Base-by-base conservation (phyloP, 1,284 basidiomycete species). In the Ustilago tritici region DNA sequence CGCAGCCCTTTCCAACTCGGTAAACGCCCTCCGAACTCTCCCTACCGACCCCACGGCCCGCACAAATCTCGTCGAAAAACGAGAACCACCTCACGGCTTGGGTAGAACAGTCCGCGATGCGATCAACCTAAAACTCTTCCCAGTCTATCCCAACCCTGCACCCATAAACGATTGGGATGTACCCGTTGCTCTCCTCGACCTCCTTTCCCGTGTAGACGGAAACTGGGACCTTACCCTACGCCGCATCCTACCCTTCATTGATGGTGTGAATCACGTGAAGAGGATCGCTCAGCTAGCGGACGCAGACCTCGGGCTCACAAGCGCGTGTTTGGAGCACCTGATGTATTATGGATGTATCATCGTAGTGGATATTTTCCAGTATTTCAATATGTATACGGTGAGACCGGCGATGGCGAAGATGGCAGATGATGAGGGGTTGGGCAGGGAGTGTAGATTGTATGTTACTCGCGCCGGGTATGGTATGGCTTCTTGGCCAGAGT, bases 171-270 rank as follows among this genome's bases (percentile, higher is more conserved):
- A 98, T 82, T 99, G 96, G 95, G 92, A 94, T 87, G 97, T 99
- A 0, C 97, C 96, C 1, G 89, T 99, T 11, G 91, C 95, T 0
- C 89, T 99, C 9, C 93, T 97, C 65, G 92, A 94, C 80, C 88
- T 99, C 40, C 88, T 90, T 1, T 92, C 91, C 74, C 89, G 94
- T 65, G 90, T 92, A 55, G 93, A 96, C 78, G 91, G 91, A 36
- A 96, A 95, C 80, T 99, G 97, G 96, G 97, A 99, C 87, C 89
- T 99, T 59, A 98, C 97, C 0, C 93, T 98, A 87, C 90, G 90
- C 38, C 93, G 93, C 34, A 68, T 85, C 23, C 61, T 84, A 11
- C 89, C 90, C 82, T 91, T 90, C 83, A 94, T 98, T 74, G 92
- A 98, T 84, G 96, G 96, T 0, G 91, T 93, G 40, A 94, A 95